A percentile compares a stretch with the other conserved stretches of the same genome.
These are phyloP conservation scores for Seiridium unicorne DNA, from an alignment of 2,329 filamentous ascomycete genomes.

Conservation along the genomic window DNA sequence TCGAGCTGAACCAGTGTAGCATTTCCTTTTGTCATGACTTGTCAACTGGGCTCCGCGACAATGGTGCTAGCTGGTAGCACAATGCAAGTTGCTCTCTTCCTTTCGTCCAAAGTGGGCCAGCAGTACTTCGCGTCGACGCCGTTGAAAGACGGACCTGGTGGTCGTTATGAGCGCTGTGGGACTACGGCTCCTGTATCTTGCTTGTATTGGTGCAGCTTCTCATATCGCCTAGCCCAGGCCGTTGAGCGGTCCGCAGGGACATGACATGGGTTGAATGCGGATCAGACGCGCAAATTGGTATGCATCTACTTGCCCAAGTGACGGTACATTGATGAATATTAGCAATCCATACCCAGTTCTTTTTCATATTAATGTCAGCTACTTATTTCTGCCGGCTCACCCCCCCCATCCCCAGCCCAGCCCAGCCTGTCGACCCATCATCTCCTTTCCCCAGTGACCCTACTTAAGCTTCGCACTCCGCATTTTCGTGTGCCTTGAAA, in stretches of 20 bases:
- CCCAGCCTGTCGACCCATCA: not conserved
- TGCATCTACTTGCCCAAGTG: not conserved
- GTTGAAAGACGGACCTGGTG: not conserved
- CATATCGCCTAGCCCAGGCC: slow-evolving; percentile 4
- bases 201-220: not conserved
- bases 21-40: not conserved
- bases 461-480: slow-evolving; percentile 6
- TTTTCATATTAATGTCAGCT: slow-evolving; percentile 3
- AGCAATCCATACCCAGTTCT: not conserved
- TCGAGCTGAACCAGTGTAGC: not conserved
- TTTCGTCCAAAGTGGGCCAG: slow-evolving; percentile 1
- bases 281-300: not conserved
- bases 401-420: too few relatives aligned
- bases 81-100: not conserved
- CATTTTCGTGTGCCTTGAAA: not conserved
- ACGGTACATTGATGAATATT: not conserved
- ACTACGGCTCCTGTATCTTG: not conserved
- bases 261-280: slow-evolving; percentile 1
- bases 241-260: slow-evolving; percentile 1
- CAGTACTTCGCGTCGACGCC: not conserved
- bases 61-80: not conserved
- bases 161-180: not conserved
- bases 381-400: not conserved
- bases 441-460: slow-evolving; percentile 1
- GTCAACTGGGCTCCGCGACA: not conserved